These are phyloP conservation scores for Gyromitra esculenta DNA, from an alignment of 2,329 filamentous ascomycete species.

Conservation along the genomic window DNA sequence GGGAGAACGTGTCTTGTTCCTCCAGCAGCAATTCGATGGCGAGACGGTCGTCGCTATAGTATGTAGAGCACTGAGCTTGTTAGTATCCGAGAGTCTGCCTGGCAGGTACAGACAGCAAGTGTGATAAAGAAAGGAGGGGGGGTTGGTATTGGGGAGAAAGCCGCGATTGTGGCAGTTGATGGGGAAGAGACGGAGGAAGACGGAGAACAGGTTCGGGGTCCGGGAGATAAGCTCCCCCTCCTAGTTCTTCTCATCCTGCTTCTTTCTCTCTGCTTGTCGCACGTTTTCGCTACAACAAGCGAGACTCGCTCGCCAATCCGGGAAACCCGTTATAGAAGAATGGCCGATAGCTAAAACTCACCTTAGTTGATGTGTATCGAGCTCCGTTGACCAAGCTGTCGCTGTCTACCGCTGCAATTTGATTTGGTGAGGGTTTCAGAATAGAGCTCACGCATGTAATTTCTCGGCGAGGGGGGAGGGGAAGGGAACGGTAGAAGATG, in stretches of 20 bases:
- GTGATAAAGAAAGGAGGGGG: conserved; percentile 27
- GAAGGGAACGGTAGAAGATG: conserved; percentile 11
- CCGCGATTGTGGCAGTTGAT: conserved; percentile 35
- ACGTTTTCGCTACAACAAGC: conserved; percentile 37
- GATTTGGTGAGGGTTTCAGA: conserved; percentile 28
- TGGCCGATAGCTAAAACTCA: conserved; percentile 35
- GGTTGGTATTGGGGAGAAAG: conserved; percentile 22
- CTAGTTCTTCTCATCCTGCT: conserved; percentile 1
- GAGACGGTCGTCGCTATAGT: conserved; percentile 29
- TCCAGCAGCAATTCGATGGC: conserved; percentile 42
- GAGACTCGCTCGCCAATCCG: conserved; percentile 27
- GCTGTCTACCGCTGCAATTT: conserved; percentile 36
- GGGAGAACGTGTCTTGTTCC: conserved; percentile 48
- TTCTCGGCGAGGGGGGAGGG: conserved; percentile 12
- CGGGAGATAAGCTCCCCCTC: conserved; percentile 48
- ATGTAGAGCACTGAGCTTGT: conserved; percentile 41
- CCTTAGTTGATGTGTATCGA: conserved; percentile 44
- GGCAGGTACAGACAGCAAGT: conserved; percentile 42
- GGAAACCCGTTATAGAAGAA: conserved; percentile 28
- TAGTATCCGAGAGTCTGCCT: conserved; percentile 45
- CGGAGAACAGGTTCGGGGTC: conserved; percentile 41
- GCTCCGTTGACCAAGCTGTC: conserved; percentile 45
- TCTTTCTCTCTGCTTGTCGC: conserved; percentile 22
- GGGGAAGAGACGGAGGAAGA: conserved; percentile 44
- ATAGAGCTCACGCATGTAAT: conserved; percentile 39